Percentiles rank a stretch among this genome's conserved stretches.
phyloP scores from a whole-genome alignment of 1,284 basidiomycete genomes.

The Tilletia caries region DNA sequence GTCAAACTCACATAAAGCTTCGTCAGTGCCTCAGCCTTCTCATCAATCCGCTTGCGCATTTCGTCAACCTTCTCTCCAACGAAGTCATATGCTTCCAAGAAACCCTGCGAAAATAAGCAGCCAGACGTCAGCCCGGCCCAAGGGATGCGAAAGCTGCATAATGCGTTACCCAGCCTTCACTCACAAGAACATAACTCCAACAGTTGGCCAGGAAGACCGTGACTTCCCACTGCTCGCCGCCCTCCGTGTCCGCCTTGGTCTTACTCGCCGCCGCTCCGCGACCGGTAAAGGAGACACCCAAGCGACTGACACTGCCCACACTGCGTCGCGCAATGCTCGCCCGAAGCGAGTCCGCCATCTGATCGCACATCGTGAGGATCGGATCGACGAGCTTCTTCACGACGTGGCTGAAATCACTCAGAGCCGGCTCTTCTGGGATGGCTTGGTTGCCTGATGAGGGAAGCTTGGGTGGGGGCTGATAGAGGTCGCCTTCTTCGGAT shows the following conservation, averaged over 20 bases:
- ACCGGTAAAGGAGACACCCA: neutral
- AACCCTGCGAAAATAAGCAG: neutral
- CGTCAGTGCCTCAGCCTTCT: neutral
- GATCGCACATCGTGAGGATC: conserved; percentile 26
- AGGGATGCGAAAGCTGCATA: neutral
- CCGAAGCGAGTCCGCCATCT: conserved; percentile 22
- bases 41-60: conserved; percentile 14
- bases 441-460: neutral
- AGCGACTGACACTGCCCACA: neutral
- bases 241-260: conserved; percentile 15
- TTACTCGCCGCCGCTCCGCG: conserved; percentile 16
- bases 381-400: conserved; percentile 33
- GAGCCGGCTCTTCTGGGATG: neutral
- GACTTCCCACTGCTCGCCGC: conserved; percentile 27
- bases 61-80: conserved; percentile 9
- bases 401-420: conserved; percentile 30
- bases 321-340: neutral
- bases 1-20: conserved; percentile 1
- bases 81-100: conserved; percentile 22
- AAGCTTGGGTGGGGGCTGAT: neutral
- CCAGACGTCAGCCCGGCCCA: too few relatives aligned
- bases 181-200: conserved; percentile 24
- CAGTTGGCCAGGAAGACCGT: conserved; percentile 33
- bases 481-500: conserved; percentile 21
- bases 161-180: too few relatives aligned